These are phyloP conservation scores for Fistulinella cinereoalba DNA, from an alignment of 1,284 basidiomycete species.

Conservation along the genomic window DNA sequence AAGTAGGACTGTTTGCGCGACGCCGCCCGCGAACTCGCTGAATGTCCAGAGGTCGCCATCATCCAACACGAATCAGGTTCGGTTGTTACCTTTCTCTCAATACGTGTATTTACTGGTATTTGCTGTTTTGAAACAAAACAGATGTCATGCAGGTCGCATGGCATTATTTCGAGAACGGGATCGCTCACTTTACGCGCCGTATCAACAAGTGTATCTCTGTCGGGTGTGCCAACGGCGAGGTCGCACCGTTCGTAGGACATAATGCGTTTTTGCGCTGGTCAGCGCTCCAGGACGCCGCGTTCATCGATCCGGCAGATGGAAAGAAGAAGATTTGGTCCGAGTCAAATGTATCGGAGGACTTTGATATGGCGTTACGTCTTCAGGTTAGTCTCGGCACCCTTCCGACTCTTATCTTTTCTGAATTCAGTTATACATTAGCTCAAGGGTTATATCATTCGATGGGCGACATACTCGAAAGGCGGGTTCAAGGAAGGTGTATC, in stretches of 20 bases:
- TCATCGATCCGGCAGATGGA: conserved; percentile 56
- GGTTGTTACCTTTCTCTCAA: conserved; percentile 2
- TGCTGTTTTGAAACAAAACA: background rate
- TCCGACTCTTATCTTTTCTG: background rate
- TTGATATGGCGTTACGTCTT: conserved; percentile 77
- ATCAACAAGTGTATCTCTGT: conserved; percentile 77
- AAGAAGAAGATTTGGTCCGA: conserved; percentile 80
- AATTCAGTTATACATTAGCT: conserved; percentile 32
- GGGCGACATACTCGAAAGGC: conserved; percentile 80
- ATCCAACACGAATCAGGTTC: conserved; percentile 78
- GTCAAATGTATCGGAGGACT: conserved; percentile 84
- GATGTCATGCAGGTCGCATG: conserved; percentile 84
- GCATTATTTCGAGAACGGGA: conserved; percentile 86
- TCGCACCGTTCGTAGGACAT: conserved; percentile 85
- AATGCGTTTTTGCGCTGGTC: conserved; percentile 88
- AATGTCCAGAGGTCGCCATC: conserved; percentile 71
- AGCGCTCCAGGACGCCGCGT: conserved; percentile 77
- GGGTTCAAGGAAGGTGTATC: conserved; percentile 88
- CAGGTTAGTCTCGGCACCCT: conserved; percentile 27
- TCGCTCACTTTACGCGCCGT: conserved; percentile 79
- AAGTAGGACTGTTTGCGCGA: conserved; percentile 74
- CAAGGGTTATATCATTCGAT: conserved; percentile 63
- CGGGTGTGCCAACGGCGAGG: conserved; percentile 74
- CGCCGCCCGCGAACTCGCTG: conserved; percentile 75
- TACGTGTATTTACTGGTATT: background rate